These are phyloP conservation scores for Monosporascus sp. DNA, from an alignment of 2,329 filamentous ascomycete genomes.

Conservation along the genomic window DNA sequence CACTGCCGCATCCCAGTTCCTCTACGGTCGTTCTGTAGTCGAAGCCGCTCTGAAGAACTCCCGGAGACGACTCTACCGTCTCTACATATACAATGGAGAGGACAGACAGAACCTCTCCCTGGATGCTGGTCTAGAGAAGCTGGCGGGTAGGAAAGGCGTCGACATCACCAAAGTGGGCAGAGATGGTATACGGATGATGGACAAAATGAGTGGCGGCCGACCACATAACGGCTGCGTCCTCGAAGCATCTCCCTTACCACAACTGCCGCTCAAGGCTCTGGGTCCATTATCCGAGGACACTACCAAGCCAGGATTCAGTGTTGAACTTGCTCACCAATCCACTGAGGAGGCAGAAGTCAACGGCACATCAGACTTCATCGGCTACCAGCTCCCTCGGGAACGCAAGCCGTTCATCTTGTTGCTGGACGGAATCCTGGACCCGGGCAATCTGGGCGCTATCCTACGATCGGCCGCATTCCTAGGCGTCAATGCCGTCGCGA, in stretches of 20 bases:
- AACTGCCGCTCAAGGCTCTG: conserved; percentile 59
- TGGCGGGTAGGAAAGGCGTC: conserved; percentile 47
- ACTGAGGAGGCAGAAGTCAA: conserved; percentile 71
- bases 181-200: conserved; percentile 62
- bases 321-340: conserved; percentile 62
- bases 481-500: conserved; percentile 77
- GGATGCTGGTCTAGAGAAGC: conserved; percentile 36
- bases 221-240: conserved; percentile 89
- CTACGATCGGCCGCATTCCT: conserved; percentile 85
- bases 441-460: conserved; percentile 86
- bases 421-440: conserved; percentile 73
- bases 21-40: conserved; percentile 81
- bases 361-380: conserved; percentile 52
- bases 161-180: conserved; percentile 51
- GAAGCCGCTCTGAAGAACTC: conserved; percentile 65
- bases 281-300: conserved; percentile 41
- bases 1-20: conserved; percentile 83
- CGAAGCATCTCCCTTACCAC: conserved; percentile 78
- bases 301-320: conserved; percentile 46
- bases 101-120: conserved; percentile 46
- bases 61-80: conserved; percentile 71
- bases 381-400: conserved; percentile 29
- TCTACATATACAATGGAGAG: conserved; percentile 68
- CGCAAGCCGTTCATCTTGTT: conserved; percentile 67
- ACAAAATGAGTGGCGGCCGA: conserved; percentile 75